Evolutionary conservation across 805 yeast genomes (phyloP).

Genomic region (Scheffersomyces amazonensis): DNA sequence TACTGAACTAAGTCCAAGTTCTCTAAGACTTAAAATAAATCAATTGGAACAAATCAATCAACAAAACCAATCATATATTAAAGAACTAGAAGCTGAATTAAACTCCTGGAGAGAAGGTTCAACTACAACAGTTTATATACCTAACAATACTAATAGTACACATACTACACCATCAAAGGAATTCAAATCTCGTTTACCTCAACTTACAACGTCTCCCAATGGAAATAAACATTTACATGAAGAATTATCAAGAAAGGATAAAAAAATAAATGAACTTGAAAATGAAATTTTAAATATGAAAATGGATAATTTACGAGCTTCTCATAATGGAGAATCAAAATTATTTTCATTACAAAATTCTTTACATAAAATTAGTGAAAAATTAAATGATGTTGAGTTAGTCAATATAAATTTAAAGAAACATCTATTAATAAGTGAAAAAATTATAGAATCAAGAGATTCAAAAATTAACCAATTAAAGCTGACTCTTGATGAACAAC

Average conservation of each 20-base stretch:
- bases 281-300: constrained; percentile 24
- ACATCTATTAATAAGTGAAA: constrained; percentile 53
- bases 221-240: constrained; percentile 6
- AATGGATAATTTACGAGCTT: constrained; percentile 25
- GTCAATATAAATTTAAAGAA: constrained; percentile 56
- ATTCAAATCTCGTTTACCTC: constrained; percentile 1
- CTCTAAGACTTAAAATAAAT: constrained; percentile 39
- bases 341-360: constrained; percentile 55
- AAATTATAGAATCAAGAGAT: constrained; percentile 56
- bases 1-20: constrained; percentile 51
- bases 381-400: constrained; percentile 59
- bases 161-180: neutral
- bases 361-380: constrained; percentile 53
- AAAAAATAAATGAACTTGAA: constrained; percentile 28
- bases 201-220: constrained; percentile 3
- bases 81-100: constrained; percentile 42
- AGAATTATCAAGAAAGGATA: constrained; percentile 25
- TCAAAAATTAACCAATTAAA: constrained; percentile 56
- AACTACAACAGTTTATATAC: constrained; percentile 5
- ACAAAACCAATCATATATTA: constrained; percentile 27
- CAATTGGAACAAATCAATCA: constrained; percentile 33
- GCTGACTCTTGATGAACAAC: constrained; percentile 47
- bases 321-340: constrained; percentile 44
- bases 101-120: constrained; percentile 31
- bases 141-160: no score